phyloP scores from a whole-genome alignment of 805 yeast genomes.

The Candida silvicultrix region DNA sequence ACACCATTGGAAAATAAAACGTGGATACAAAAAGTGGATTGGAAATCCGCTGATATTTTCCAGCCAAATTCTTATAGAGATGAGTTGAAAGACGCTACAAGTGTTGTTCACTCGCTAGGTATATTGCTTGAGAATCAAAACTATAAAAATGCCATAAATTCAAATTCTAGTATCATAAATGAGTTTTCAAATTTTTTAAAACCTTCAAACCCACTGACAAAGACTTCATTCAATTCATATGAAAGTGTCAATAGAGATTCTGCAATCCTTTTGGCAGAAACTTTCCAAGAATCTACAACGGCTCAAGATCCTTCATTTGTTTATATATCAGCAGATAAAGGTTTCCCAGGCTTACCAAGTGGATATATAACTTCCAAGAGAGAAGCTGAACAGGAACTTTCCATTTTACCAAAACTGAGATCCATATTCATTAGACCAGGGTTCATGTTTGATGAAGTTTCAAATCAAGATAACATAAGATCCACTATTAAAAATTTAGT shows the following conservation, averaged over 20 bases:
- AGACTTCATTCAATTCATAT: slow-evolving; percentile 40
- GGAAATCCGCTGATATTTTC: slow-evolving; percentile 67
- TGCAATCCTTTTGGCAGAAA: slow-evolving; percentile 57
- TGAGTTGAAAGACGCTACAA: slow-evolving; percentile 41
- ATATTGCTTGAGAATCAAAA: slow-evolving; percentile 59
- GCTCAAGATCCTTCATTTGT: slow-evolving; percentile 43
- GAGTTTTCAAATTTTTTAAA: slow-evolving; percentile 35
- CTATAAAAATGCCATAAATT: slow-evolving; percentile 50
- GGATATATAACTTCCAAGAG: slow-evolving; percentile 75
- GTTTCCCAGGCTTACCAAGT: slow-evolving; percentile 58
- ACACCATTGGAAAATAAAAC: slow-evolving; percentile 23
- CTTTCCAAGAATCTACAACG: slow-evolving; percentile 31
- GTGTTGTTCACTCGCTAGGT: slow-evolving; percentile 84
- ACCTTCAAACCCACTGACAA: slow-evolving; percentile 54
- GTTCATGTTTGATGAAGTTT: slow-evolving; percentile 61
- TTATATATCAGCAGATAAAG: slow-evolving; percentile 75
- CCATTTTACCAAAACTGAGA: slow-evolving; percentile 41
- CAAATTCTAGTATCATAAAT: slow-evolving; percentile 18
- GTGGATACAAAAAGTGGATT: slow-evolving; percentile 56
- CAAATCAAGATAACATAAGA: slow-evolving; percentile 29
- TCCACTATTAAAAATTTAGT: slow-evolving; percentile 36
- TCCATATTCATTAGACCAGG: slow-evolving; percentile 75
- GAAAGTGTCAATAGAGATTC: slow-evolving; percentile 64
- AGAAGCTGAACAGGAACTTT: slow-evolving; percentile 60
- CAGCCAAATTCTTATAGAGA: slow-evolving; percentile 50